Evolutionary conservation across 2,329 filamentous ascomycete genomes (phyloP), one percentile per base, ranked within the genome.

Genomic region (Alternaria sp.): DNA sequence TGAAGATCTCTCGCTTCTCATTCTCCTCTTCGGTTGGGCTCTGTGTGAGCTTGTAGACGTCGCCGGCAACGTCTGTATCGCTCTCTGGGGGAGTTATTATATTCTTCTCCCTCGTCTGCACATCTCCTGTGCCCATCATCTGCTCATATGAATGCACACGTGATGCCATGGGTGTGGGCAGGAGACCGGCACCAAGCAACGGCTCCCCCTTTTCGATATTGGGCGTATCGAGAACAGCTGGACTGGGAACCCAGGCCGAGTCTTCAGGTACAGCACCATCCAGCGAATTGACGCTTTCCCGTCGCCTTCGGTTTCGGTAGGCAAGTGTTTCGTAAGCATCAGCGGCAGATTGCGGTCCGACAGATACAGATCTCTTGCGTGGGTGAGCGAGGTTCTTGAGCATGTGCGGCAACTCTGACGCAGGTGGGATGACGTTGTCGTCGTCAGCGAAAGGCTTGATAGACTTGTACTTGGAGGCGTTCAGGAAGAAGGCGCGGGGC

Each of bases 291-390:
- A 84, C 80, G 69, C 87, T 90, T 70, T 90, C 86, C 53, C 87
- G 83, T 57, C 89, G 81, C 59, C 84, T 83, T 66, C 90, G 87
- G 69, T 97, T 93, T 20, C 94, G 89, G 75, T 97, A 97, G 6
- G 94, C 95, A 50, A 99, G 84, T 20, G 93, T 93, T 81, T 99
- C 95, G 80, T 97, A 97, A 25, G 93, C 95, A 80, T 99, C 95
- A 2, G 95, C 95, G 62, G 94, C 94, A 46, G 94, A 97, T 80
- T 98, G 95, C 2, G 95, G 95, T 0, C 95, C 95, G 54, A 98
- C 87, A 6, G 93, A 97, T 34, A 98, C 88, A 32, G 93, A 91
- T 53, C 95, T 87, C 63, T 90, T 90, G 60, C 93, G 86, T 0
- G 93, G 92, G 68, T 94, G 89, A 25, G 93, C 89, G 46, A 98